phyloP scores from a whole-genome alignment of 805 yeast genomes.

The Lachancea thermotolerans region DNA sequence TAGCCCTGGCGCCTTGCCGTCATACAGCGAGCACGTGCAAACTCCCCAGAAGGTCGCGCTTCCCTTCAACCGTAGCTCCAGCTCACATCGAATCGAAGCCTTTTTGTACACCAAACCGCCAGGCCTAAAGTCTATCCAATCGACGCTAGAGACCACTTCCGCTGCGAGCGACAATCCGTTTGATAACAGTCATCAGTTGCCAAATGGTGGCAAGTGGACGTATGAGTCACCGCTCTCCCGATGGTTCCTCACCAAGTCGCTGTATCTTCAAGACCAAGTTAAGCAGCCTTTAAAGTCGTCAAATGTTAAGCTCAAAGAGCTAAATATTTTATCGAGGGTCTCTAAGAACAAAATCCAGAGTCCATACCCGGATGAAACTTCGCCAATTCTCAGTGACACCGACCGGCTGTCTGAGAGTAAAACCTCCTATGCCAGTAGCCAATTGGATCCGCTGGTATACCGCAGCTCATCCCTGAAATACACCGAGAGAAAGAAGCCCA shows the following conservation, averaged over 20 bases:
- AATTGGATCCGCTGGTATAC: constrained; percentile 5
- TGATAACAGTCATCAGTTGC: constrained; percentile 3
- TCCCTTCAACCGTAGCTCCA: constrained; percentile 3
- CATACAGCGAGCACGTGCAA: constrained; percentile 1
- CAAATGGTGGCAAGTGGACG: constrained; percentile 17
- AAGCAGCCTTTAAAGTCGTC: constrained; percentile 19
- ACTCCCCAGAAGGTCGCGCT: constrained; percentile 9
- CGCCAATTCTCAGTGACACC: constrained; percentile 19
- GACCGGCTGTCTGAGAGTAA: background rate
- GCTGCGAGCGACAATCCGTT: background rate
- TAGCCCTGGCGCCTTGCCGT: background rate
- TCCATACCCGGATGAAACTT: constrained; percentile 15
- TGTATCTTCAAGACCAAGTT: constrained; percentile 19
- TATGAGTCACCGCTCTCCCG: constrained; percentile 31
- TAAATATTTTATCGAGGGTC: constrained; percentile 21
- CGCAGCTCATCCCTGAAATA: constrained; percentile 4
- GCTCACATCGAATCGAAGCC: constrained; percentile 15
- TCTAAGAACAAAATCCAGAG: constrained; percentile 9
- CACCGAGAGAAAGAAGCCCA: background rate
- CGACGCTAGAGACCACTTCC: constrained; percentile 14
- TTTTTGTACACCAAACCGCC: constrained; percentile 25
- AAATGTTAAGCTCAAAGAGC: constrained; percentile 22
- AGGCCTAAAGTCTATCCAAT: constrained; percentile 18
- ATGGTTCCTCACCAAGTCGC: constrained; percentile 29
- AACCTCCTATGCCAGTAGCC: background rate